Conservation (phyloP, 2,329 filamentous ascomycete species). For the Orbilia blumenaviensis region DNA sequence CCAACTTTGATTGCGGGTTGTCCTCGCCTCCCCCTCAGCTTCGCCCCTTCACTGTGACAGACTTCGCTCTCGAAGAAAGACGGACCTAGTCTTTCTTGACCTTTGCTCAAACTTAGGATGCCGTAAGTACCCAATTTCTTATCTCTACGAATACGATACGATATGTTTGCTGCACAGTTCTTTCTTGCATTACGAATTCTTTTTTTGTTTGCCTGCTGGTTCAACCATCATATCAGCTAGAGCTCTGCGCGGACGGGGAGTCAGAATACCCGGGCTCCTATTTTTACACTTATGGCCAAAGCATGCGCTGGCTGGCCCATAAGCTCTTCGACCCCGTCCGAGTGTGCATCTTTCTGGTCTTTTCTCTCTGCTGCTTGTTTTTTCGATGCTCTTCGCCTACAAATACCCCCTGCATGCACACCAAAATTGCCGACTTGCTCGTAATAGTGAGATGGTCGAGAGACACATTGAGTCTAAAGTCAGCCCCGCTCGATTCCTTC, state of each 20-base stretch:
- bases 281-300: constrained; percentile 51
- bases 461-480: constrained; percentile 46
- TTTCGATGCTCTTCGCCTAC: constrained; percentile 52
- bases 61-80: constrained; percentile 52
- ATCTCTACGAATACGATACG: not conserved
- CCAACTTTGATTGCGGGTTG: constrained; percentile 51
- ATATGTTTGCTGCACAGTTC: constrained; percentile 9
- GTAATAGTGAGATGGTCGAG: constrained; percentile 47
- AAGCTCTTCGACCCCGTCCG: constrained; percentile 10
- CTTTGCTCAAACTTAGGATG: constrained; percentile 44
- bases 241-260: constrained; percentile 30
- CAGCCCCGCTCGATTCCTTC: constrained; percentile 49
- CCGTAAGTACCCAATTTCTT: constrained; percentile 43
- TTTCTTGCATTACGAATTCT: constrained; percentile 13
- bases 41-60: constrained; percentile 30
- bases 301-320: constrained; percentile 23
- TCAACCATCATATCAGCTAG: not conserved
- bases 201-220: constrained; percentile 7
- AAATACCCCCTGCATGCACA: constrained; percentile 53
- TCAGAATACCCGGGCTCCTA: constrained; percentile 23
- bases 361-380: constrained; percentile 22
- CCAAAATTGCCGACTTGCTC: constrained; percentile 52
- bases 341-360: constrained; percentile 18
- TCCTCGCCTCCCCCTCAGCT: constrained; percentile 31
- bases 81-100: constrained; percentile 47